phyloP scores from a whole-genome alignment of 768 basidiomycete genomes.

The Cystobasidium ongulense region DNA sequence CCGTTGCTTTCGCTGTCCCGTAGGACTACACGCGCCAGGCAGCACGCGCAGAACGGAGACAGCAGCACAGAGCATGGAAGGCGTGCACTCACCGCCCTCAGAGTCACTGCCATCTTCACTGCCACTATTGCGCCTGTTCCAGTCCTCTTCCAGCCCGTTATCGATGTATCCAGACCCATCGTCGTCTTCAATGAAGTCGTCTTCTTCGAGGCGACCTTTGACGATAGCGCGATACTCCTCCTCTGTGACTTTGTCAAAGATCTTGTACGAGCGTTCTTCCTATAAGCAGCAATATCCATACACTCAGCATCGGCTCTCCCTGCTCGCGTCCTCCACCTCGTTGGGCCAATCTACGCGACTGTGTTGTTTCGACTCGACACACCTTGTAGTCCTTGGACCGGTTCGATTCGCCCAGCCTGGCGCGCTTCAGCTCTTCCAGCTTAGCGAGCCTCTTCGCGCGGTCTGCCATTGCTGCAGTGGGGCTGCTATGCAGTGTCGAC shows the following conservation, averaged over 20 bases:
- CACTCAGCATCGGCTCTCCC: not conserved
- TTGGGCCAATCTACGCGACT: conserved; percentile 22
- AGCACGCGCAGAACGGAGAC: conserved; percentile 23
- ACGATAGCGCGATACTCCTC: conserved; percentile 78
- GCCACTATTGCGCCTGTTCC: conserved; percentile 55
- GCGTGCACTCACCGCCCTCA: conserved; percentile 32
- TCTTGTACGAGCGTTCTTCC: conserved; percentile 51
- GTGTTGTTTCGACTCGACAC: not conserved
- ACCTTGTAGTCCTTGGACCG: conserved; percentile 46
- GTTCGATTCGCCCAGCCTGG: conserved; percentile 44
- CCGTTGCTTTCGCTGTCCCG: too few relatives aligned
- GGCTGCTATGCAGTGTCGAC: not conserved
- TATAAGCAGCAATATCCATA: not conserved
- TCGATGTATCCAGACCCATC: conserved; percentile 85
- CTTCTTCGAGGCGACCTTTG: conserved; percentile 64
- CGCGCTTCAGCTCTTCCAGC: conserved; percentile 46
- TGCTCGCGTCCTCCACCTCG: not conserved
- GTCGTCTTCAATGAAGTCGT: conserved; percentile 95
- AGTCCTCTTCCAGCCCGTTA: conserved; percentile 73
- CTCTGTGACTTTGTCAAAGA: conserved; percentile 86
- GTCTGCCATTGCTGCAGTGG: conserved; percentile 16
- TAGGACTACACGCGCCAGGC: not conserved
- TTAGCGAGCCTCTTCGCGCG: conserved; percentile 28
- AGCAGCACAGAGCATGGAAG: not conserved
- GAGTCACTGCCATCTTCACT: conserved; percentile 42